A percentile compares a stretch with the other conserved stretches of the same genome.
Evolutionary conservation across 208 protist genomes (phyloP).

Genomic region (Leishmania aethiopica): DNA sequence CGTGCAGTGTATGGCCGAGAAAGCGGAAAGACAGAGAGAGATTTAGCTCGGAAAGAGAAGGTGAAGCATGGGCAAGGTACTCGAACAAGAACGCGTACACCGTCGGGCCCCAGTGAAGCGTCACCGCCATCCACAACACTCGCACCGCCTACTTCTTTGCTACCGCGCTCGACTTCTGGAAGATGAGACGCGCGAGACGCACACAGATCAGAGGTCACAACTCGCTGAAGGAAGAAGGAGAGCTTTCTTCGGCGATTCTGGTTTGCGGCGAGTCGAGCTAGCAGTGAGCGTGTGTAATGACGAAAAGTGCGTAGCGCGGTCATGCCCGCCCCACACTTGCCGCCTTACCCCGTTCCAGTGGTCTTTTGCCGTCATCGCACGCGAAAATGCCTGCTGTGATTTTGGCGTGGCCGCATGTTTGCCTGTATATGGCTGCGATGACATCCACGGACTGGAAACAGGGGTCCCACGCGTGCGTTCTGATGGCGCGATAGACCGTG

Average conservation of each 20-base stretch:
- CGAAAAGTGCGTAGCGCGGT: background rate
- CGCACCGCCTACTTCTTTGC: too few species aligned
- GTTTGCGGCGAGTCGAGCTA: background rate
- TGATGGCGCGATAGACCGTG: background rate
- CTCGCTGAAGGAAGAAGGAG: background rate
- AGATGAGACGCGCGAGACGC: background rate
- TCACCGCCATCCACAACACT: background rate
- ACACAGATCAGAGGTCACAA: background rate
- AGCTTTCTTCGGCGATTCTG: too few species aligned
- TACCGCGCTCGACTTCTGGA: background rate
- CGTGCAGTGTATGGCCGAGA: background rate
- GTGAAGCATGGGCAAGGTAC: background rate
- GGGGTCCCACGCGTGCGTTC: too few species aligned
- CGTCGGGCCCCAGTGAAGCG: background rate
- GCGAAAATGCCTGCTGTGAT: background rate
- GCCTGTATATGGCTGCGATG: background rate
- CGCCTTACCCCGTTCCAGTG: background rate
- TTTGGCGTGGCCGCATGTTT: background rate
- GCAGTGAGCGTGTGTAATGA: background rate
- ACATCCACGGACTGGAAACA: background rate
- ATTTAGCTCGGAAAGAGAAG: background rate
- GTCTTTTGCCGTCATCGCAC: background rate
- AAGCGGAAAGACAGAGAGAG: background rate
- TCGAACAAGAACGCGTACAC: background rate
- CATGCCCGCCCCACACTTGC: background rate